Conservation (phyloP, 768 basidiomycete genomes). For the Tephrocybe sp. region DNA sequence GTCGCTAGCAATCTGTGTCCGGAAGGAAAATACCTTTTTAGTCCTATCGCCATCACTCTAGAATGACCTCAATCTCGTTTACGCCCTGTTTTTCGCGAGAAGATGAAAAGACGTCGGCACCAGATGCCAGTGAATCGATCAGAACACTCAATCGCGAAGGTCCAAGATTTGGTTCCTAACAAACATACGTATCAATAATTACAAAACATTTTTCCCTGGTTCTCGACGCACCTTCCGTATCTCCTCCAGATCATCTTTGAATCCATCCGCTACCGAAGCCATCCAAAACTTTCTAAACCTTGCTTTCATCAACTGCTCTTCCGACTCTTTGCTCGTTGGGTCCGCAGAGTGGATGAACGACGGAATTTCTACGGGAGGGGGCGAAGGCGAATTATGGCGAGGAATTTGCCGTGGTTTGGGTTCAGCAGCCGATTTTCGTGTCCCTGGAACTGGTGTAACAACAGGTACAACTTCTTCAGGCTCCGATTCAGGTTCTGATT, state of each 20-base stretch:
- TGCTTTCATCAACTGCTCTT: conserved; percentile 57
- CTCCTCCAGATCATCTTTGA: conserved; percentile 80
- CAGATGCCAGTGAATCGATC: conserved; percentile 81
- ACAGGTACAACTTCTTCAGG: conserved; percentile 5
- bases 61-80: too few relatives aligned
- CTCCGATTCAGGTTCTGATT: conserved; percentile 18
- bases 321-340: conserved; percentile 24
- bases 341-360: conserved; percentile 50
- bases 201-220: too few relatives aligned
- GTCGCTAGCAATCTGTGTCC: too few relatives aligned
- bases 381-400: conserved; percentile 36
- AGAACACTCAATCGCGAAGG: conserved; percentile 68
- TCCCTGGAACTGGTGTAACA: too few relatives aligned
- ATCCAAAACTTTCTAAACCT: conserved; percentile 88
- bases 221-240: conserved; percentile 70
- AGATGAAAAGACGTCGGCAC: too few relatives aligned
- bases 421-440: conserved; percentile 16
- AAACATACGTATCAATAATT: neutral
- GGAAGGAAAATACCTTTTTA: too few relatives aligned
- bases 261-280: conserved; percentile 77
- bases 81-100: too few relatives aligned
- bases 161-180: conserved; percentile 66
- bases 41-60: too few relatives aligned
- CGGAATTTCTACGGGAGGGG: conserved; percentile 48
- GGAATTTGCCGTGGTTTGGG: conserved; percentile 12